These are phyloP conservation scores for Solanum lycopersicoides DNA, from an alignment of 257 asterid genomes.

Conservation along the genomic window DNA sequence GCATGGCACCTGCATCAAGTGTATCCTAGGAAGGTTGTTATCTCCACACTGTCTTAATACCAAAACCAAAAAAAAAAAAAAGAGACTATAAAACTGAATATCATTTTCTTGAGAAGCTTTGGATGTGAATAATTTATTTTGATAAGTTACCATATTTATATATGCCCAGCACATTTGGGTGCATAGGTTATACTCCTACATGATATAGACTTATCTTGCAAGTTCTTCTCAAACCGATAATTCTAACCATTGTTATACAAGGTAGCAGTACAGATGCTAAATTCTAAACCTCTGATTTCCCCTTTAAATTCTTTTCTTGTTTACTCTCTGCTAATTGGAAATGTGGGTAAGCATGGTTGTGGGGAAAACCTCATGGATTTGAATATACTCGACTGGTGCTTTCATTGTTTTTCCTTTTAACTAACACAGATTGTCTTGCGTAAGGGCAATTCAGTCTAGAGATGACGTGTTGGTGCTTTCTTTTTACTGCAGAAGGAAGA, in stretches of 20 bases:
- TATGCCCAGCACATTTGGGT: background rate
- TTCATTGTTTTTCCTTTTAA: background rate
- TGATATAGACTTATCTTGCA: background rate
- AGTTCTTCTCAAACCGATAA: background rate
- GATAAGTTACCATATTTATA: background rate
- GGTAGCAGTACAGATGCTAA: background rate
- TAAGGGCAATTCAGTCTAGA: background rate
- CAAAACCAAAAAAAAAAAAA: background rate
- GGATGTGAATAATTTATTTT: background rate
- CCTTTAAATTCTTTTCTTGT: background rate
- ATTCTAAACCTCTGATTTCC: background rate
- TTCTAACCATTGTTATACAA: background rate
- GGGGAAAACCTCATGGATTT: background rate
- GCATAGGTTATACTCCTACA: background rate
- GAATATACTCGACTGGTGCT: background rate
- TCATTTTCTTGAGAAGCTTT: background rate
- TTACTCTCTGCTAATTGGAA: background rate
- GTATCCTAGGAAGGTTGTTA: background rate
- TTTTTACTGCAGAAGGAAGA: constrained; percentile 53
- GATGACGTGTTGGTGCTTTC: background rate
- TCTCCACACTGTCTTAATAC: background rate
- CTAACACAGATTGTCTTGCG: background rate
- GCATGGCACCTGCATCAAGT: background rate
- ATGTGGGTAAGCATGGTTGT: background rate
- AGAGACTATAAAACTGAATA: background rate